Conservation (phyloP, 2,329 filamentous ascomycete species). For the Fusarium euwallaceae region DNA sequence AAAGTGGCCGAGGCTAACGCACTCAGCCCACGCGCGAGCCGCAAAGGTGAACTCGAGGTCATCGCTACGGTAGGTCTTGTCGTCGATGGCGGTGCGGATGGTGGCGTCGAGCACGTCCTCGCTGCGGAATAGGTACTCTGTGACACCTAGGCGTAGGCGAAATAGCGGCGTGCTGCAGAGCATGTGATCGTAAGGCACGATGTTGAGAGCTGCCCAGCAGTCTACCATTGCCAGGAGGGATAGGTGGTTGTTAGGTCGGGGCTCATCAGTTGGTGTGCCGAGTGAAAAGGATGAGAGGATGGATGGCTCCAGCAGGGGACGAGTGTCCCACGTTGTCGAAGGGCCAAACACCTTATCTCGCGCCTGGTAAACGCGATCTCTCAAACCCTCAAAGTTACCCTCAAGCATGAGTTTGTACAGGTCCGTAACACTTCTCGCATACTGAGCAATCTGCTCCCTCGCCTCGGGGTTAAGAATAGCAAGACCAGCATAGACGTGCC, state of each 20-base stretch:
- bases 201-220: constrained; percentile 94
- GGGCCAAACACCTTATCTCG: constrained; percentile 84
- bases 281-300: constrained; percentile 92
- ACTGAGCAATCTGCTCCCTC: constrained; percentile 92
- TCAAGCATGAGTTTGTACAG: constrained; percentile 97
- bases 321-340: constrained; percentile 68
- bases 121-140: constrained; percentile 94
- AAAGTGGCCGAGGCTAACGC: constrained; percentile 91
- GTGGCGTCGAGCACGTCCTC: constrained; percentile 84
- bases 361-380: constrained; percentile 74
- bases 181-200: constrained; percentile 99
- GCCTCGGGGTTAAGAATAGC: constrained; percentile 97
- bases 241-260: constrained; percentile 90
- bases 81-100: constrained; percentile 86
- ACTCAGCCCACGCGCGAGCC: constrained; percentile 94
- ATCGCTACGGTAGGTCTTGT: constrained; percentile 93
- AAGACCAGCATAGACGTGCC: constrained; percentile 98
- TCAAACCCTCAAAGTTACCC: constrained; percentile 81
- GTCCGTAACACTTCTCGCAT: constrained; percentile 91
- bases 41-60: constrained; percentile 99
- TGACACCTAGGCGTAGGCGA: constrained; percentile 96
- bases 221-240: constrained; percentile 96
- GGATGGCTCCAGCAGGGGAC: constrained; percentile 82
- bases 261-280: constrained; percentile 73
- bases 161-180: constrained; percentile 98